phyloP scores from a whole-genome alignment of 2,329 filamentous ascomycete genomes.

The Colletotrichum zoysiae region DNA sequence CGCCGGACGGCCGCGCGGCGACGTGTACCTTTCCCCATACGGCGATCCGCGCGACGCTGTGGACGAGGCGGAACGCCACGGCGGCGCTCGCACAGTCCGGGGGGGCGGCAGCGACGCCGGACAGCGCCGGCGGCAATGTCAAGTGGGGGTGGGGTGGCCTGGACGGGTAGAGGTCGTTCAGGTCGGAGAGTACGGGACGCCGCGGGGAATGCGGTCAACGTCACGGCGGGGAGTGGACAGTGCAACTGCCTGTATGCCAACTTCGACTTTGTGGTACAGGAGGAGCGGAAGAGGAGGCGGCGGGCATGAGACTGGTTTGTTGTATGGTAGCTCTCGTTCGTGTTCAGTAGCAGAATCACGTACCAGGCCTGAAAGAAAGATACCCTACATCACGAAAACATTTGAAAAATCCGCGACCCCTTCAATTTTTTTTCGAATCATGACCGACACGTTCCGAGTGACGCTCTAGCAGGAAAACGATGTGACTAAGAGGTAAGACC shows the following conservation, averaged over 20 bases:
- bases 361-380: slow-evolving; percentile 4
- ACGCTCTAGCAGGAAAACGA: no score
- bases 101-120: slow-evolving; percentile 25
- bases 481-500: background rate
- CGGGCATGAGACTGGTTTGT: background rate
- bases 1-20: slow-evolving; percentile 57
- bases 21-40: slow-evolving; percentile 71
- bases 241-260: slow-evolving; percentile 58
- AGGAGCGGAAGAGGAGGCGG: slow-evolving; percentile 5
- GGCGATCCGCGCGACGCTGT: slow-evolving; percentile 68
- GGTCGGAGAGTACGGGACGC: slow-evolving; percentile 59
- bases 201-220: slow-evolving; percentile 52
- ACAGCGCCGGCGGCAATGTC: slow-evolving; percentile 39
- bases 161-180: slow-evolving; percentile 69
- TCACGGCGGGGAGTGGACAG: slow-evolving; percentile 52
- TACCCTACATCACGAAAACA: background rate
- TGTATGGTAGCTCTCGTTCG: background rate
- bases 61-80: slow-evolving; percentile 60
- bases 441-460: background rate
- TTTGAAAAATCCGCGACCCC: no score
- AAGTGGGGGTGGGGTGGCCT: slow-evolving; percentile 65
- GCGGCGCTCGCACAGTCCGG: slow-evolving; percentile 35
- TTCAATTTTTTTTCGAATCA: background rate
- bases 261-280: slow-evolving; percentile 43
- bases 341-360: background rate